Evolutionary conservation across 148 eudicot genomes (phyloP).

Genomic region (Hydrangea macrophylla): DNA sequence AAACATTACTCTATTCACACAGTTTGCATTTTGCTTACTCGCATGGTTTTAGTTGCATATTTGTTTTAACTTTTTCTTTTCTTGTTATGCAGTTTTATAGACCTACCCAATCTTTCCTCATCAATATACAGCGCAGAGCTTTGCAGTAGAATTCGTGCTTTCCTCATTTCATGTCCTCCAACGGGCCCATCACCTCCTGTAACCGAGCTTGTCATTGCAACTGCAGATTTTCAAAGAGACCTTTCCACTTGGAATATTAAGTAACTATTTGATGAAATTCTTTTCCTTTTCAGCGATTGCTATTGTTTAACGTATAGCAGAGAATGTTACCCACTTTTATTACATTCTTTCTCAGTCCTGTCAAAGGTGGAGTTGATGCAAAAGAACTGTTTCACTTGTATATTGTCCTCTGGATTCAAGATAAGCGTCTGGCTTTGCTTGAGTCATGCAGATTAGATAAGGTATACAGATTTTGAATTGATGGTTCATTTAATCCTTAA

Average conservation of each 20-base stretch:
- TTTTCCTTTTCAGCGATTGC: neutral
- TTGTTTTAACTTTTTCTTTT: slow-evolving; percentile 10
- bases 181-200: slow-evolving; percentile 76
- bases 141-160: slow-evolving; percentile 67
- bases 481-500: neutral
- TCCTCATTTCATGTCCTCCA: slow-evolving; percentile 88
- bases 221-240: slow-evolving; percentile 90
- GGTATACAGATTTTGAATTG: slow-evolving; percentile 33
- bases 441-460: slow-evolving; percentile 86
- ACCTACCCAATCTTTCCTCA: slow-evolving; percentile 86
- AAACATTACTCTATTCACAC: too few species aligned
- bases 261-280: slow-evolving; percentile 23
- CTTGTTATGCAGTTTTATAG: slow-evolving; percentile 63
- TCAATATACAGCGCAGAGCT: slow-evolving; percentile 84
- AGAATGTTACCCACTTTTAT: slow-evolving; percentile 6
- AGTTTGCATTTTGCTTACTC: neutral
- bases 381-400: slow-evolving; percentile 89
- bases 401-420: slow-evolving; percentile 89
- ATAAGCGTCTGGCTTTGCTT: slow-evolving; percentile 79
- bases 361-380: slow-evolving; percentile 93
- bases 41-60: neutral
- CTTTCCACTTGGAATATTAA: slow-evolving; percentile 77
- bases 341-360: slow-evolving; percentile 46
- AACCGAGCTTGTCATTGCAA: slow-evolving; percentile 80
- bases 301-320: neutral